Conservation (phyloP, 2,329 filamentous ascomycete species). For the Rhexocercosporidium sp. region DNA sequence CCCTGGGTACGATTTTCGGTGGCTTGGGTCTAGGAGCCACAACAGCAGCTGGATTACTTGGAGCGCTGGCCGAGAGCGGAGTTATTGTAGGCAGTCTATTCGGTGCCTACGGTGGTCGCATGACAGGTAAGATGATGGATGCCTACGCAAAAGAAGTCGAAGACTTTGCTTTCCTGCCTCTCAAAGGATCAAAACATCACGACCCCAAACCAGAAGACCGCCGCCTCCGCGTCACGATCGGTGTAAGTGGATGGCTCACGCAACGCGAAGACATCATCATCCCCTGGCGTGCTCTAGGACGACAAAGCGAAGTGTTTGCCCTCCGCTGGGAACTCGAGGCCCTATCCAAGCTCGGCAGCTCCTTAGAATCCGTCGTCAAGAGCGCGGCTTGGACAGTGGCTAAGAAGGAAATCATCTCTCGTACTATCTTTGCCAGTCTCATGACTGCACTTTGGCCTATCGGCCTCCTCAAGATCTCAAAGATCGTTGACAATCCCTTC, state of each 20-base stretch:
- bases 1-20: slow-evolving; percentile 79
- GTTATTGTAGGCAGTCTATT: slow-evolving; percentile 85
- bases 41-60: slow-evolving; percentile 78
- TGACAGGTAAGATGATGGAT: slow-evolving; percentile 87
- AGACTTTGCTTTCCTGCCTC: slow-evolving; percentile 85
- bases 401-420: slow-evolving; percentile 67
- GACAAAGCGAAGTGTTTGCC: slow-evolving; percentile 78
- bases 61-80: slow-evolving; percentile 78
- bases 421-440: slow-evolving; percentile 67
- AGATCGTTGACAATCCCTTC: slow-evolving; percentile 82
- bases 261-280: slow-evolving; percentile 73
- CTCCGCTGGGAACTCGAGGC: slow-evolving; percentile 83
- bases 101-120: slow-evolving; percentile 85
- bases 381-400: slow-evolving; percentile 82
- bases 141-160: slow-evolving; percentile 84
- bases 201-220: slow-evolving; percentile 62
- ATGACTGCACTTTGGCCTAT: slow-evolving; percentile 74
- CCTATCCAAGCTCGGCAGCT: slow-evolving; percentile 76
- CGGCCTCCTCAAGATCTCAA: slow-evolving; percentile 67
- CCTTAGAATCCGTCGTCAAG: slow-evolving; percentile 77
- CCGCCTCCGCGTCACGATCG: slow-evolving; percentile 80
- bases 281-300: slow-evolving; percentile 79
- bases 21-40: slow-evolving; percentile 76
- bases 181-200: slow-evolving; percentile 57
- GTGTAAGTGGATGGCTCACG: slow-evolving; percentile 81